Evolutionary conservation across 331 rosid species (phyloP).

Genomic region (Phaseolus coccineus): DNA sequence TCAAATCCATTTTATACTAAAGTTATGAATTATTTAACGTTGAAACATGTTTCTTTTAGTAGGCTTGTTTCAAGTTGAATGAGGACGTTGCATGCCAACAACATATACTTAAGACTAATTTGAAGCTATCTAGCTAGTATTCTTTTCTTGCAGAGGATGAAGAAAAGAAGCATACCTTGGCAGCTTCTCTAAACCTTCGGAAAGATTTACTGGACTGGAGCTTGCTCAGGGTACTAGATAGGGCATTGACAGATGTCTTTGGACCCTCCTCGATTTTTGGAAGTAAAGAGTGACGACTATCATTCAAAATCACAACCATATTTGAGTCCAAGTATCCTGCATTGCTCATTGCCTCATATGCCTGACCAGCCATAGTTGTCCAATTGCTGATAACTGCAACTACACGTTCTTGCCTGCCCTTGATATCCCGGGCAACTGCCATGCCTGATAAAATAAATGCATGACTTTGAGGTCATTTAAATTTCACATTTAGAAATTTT

Average conservation of each 20-base stretch:
- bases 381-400: slow-evolving; percentile 83
- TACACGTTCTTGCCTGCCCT: slow-evolving; percentile 81
- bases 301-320: slow-evolving; percentile 90
- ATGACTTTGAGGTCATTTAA: slow-evolving; percentile 30
- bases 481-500: slow-evolving; percentile 14
- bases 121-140: slow-evolving; percentile 18
- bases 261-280: slow-evolving; percentile 77
- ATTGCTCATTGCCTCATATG: slow-evolving; percentile 91
- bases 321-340: slow-evolving; percentile 91
- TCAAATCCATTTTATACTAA: slow-evolving; percentile 5
- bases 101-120: slow-evolving; percentile 25
- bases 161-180: slow-evolving; percentile 68
- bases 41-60: neutral
- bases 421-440: slow-evolving; percentile 93
- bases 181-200: slow-evolving; percentile 88
- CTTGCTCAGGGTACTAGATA: slow-evolving; percentile 89
- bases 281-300: slow-evolving; percentile 83
- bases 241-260: slow-evolving; percentile 72
- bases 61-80: slow-evolving; percentile 2
- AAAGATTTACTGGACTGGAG: slow-evolving; percentile 93
- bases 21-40: slow-evolving; percentile 6
- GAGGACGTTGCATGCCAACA: slow-evolving; percentile 20
- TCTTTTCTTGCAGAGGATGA: slow-evolving; percentile 30
- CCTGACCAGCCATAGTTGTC: slow-evolving; percentile 92
- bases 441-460: slow-evolving; percentile 60